Evolutionary conservation across 495 filamentous ascomycete species (phyloP), one percentile per base, ranked within the genome.

Genomic region (Podospora australis): DNA sequence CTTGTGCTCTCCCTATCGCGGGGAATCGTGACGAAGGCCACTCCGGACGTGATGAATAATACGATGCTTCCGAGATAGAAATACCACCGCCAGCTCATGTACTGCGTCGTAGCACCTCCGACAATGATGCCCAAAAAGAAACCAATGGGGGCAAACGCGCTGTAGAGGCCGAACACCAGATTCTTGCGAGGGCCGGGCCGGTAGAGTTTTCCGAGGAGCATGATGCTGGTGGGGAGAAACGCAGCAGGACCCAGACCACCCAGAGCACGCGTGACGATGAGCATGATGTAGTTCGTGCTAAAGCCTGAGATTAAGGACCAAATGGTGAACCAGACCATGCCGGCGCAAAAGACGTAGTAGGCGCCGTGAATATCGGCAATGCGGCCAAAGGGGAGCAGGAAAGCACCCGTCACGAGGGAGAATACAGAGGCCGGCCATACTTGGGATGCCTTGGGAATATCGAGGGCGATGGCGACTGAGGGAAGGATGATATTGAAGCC

Each of bases 111-210:
- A 1, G 88, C 21, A 0, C 88, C 89, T 5, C 87, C 86, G 42
- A 89, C 78, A 60, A 92, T 87, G 38, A 94, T 87, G 1, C 89
- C 89, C 7, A 78, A 58, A 54, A 87, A 94, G 68, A 95, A 94
- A 0, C 89, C 89, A 1, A 90, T 52, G 0, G 83, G 81, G 0
- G 88, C 87, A 51, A 80, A 81, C 0, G 83, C 85, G 1, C 88
- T 86, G 62, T 91, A 94, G 0, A 92, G 64, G 35, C 81, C 80
- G 60, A 94, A 95, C 0, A 92, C 78, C 11, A 92, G 53, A 56
- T 95, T 95, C 68, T 95, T 95, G 9, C 89, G 71, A 6, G 87
- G 87, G 0, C 88, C 89, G 0, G 89, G 89, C 6, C 89, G 75
- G 58, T 95, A 95, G 2, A 79, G 79, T 57, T 81, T 85, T 2